phyloP scores from a whole-genome alignment of 2,329 filamentous ascomycete species.

The Aspergillus bombycis region DNA sequence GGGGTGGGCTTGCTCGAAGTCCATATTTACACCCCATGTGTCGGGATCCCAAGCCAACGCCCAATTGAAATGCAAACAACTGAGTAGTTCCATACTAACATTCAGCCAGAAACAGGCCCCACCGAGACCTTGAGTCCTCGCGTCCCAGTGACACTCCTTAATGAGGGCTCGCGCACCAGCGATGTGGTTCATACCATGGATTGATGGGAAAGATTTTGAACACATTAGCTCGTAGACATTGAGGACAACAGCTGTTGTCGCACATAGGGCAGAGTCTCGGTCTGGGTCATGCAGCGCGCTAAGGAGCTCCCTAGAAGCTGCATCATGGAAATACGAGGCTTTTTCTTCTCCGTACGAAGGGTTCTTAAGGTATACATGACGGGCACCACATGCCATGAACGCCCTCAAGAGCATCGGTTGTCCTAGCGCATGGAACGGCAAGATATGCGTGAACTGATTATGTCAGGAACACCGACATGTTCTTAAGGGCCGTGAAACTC shows the following conservation, averaged over 20 bases:
- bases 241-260: conserved; percentile 82
- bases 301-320: conserved; percentile 76
- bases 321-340: conserved; percentile 81
- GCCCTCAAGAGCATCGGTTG: conserved; percentile 90
- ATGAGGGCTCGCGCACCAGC: conserved; percentile 82
- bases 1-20: conserved; percentile 62
- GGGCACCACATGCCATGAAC: conserved; percentile 83
- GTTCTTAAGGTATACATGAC: conserved; percentile 75
- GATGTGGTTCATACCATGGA: conserved; percentile 86
- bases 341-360: conserved; percentile 73
- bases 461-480: conserved; percentile 14
- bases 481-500: conserved; percentile 26
- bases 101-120: conserved; percentile 94
- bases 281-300: conserved; percentile 80
- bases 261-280: conserved; percentile 80
- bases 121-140: conserved; percentile 75
- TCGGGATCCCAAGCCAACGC: conserved; percentile 86
- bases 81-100: conserved; percentile 85
- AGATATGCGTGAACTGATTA: conserved; percentile 70
- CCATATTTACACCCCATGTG: conserved; percentile 83
- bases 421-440: conserved; percentile 81
- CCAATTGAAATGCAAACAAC: conserved; percentile 86
- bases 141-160: conserved; percentile 88
- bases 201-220: conserved; percentile 60
- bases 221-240: conserved; percentile 95